phyloP scores from a whole-genome alignment of 2,329 filamentous ascomycete genomes.

The Peltaster fructicola region DNA sequence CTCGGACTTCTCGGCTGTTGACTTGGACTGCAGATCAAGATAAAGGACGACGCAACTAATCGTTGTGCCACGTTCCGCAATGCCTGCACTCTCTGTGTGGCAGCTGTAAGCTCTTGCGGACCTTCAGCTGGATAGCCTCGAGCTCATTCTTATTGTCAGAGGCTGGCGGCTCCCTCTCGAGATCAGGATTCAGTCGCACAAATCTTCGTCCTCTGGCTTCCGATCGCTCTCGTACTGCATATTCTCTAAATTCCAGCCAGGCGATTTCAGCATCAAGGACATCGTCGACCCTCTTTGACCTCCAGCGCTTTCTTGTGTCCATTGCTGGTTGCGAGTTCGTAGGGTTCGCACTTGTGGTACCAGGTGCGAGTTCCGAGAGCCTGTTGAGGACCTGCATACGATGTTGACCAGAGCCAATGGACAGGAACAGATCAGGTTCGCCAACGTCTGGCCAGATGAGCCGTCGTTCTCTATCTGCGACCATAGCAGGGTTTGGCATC shows the following conservation, averaged over 20 bases:
- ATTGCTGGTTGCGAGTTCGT: too few species aligned
- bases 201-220: slow-evolving; percentile 7
- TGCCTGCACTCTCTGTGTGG: slow-evolving; percentile 13
- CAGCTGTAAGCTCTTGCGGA: slow-evolving; percentile 14
- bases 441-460: too few species aligned
- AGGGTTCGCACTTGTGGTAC: neutral
- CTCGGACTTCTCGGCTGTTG: slow-evolving; percentile 15
- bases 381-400: slow-evolving; percentile 6
- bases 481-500: slow-evolving; percentile 33
- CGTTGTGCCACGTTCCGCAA: slow-evolving; percentile 18
- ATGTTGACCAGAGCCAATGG: slow-evolving; percentile 19
- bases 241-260: slow-evolving; percentile 17
- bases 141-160: slow-evolving; percentile 21
- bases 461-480: slow-evolving; percentile 30
- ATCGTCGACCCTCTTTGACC: slow-evolving; percentile 2
- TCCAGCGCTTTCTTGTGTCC: too few species aligned
- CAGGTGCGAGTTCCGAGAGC: neutral
- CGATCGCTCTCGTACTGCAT: slow-evolving; percentile 2
- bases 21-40: slow-evolving; percentile 18
- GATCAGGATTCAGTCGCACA: slow-evolving; percentile 12
- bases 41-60: slow-evolving; percentile 23
- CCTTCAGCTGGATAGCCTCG: slow-evolving; percentile 15
- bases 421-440: slow-evolving; percentile 20
- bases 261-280: slow-evolving; percentile 18
- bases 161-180: slow-evolving; percentile 10